These are phyloP conservation scores for Cyberlindnera galapagoensis DNA, from an alignment of 805 yeast genomes.

Conservation along the genomic window DNA sequence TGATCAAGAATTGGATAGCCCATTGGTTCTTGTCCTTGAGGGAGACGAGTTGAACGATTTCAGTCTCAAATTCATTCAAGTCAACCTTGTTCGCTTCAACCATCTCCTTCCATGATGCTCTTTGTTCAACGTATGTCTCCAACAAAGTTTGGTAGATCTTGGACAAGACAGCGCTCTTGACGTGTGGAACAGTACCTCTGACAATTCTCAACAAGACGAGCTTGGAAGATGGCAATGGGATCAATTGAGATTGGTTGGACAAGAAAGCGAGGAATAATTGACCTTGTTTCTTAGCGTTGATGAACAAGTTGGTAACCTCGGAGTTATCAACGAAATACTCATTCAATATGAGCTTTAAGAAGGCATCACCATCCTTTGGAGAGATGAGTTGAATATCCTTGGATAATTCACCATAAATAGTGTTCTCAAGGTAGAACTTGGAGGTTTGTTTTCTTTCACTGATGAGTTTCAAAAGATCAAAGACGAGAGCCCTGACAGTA, in stretches of 20 bases:
- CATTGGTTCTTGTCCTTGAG: constrained; percentile 49
- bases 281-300: constrained; percentile 49
- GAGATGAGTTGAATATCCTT: constrained; percentile 48
- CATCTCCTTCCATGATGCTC: constrained; percentile 37
- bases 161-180: constrained; percentile 41
- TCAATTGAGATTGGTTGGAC: constrained; percentile 56
- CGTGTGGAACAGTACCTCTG: constrained; percentile 27
- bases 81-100: constrained; percentile 45
- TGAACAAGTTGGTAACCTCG: constrained; percentile 35
- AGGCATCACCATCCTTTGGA: constrained; percentile 53
- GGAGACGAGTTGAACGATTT: constrained; percentile 53
- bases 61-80: constrained; percentile 48
- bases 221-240: constrained; percentile 52
- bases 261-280: constrained; percentile 56
- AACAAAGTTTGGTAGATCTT: constrained; percentile 41
- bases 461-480: constrained; percentile 32
- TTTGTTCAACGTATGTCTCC: constrained; percentile 37
- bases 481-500: constrained; percentile 41
- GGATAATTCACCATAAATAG: constrained; percentile 50
- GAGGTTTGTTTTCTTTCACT: constrained; percentile 29
- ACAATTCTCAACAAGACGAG: constrained; percentile 40
- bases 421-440: constrained; percentile 42
- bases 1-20: constrained; percentile 57
- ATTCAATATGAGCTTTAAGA: constrained; percentile 35
- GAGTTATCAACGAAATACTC: constrained; percentile 45